Conservation (phyloP, 352 stramenopile genomes). For the Hyaloperonospora arabidopsidis region DNA sequence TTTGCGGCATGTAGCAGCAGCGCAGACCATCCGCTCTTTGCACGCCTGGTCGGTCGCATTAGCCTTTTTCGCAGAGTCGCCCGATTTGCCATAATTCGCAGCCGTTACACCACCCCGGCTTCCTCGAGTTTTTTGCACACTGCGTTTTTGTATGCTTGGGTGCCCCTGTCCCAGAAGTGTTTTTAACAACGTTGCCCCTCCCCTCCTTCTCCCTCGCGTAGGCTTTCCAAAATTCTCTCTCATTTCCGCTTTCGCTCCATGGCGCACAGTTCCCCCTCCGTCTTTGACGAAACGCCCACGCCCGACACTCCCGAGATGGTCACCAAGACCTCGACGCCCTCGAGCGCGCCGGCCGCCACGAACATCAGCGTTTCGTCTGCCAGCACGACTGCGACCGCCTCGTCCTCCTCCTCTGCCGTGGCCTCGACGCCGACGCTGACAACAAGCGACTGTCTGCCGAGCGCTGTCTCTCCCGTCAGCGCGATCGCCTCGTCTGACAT, state of each 20-base stretch:
- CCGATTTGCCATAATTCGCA: constrained; percentile 27
- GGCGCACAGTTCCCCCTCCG: constrained; percentile 49
- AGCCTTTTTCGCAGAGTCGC: constrained; percentile 13
- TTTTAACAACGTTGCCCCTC: constrained; percentile 27
- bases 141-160: constrained; percentile 23
- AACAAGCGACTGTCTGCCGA: constrained; percentile 20
- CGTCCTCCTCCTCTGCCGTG: constrained; percentile 24
- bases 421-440: constrained; percentile 13
- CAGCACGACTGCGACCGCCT: constrained; percentile 22
- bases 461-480: constrained; percentile 14
- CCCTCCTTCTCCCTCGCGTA: constrained; percentile 18
- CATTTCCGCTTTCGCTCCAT: constrained; percentile 42
- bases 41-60: not conserved
- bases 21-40: not conserved
- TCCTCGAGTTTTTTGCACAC: constrained; percentile 19
- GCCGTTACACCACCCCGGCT: constrained; percentile 28
- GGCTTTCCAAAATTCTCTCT: constrained; percentile 6
- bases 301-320: constrained; percentile 29
- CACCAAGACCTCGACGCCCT: constrained; percentile 29
- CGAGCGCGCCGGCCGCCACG: constrained; percentile 16
- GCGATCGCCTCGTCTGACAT: constrained; percentile 8
- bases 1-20: not conserved
- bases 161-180: constrained; percentile 26
- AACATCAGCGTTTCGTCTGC: constrained; percentile 28
- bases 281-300: constrained; percentile 50